Percentiles rank a stretch among this genome's conserved stretches.
These are phyloP conservation scores for Raddia guianensis DNA, from an alignment of 176 grass and related monocot species.

Conservation along the genomic window DNA sequence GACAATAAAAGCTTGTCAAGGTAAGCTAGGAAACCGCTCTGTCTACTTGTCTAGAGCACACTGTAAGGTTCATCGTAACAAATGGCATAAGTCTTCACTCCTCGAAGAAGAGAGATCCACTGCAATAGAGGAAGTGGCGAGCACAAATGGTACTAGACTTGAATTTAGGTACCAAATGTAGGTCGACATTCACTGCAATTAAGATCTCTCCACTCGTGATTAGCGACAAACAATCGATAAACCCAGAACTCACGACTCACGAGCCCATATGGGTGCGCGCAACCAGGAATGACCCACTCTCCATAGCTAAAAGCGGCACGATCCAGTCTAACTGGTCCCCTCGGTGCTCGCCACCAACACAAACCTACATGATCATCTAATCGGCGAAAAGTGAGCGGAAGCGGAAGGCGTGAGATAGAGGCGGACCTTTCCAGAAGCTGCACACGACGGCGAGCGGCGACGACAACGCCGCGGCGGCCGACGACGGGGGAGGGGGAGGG, in stretches of 20 bases:
- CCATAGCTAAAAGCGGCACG: neutral
- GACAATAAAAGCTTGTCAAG: neutral
- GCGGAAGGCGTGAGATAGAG: neutral
- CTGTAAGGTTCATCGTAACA: neutral
- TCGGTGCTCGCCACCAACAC: conserved; percentile 5
- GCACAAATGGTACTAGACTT: neutral
- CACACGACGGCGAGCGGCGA: conserved; percentile 86
- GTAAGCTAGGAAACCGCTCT: conserved; percentile 1
- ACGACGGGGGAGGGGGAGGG: conserved; percentile 35
- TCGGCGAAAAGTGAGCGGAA: neutral
- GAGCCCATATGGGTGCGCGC: neutral
- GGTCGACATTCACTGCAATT: conserved; percentile 2
- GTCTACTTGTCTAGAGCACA: neutral
- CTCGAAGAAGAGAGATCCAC: neutral
- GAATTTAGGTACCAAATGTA: conserved; percentile 23
- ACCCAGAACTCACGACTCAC: no score
- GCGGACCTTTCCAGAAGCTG: conserved; percentile 91
- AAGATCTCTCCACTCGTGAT: neutral
- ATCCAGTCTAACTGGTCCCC: neutral
- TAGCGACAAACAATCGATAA: neutral
- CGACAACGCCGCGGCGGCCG: conserved; percentile 49
- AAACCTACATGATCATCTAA: neutral
- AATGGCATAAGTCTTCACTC: neutral
- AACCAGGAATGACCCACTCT: neutral
- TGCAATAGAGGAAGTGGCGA: neutral